Percentiles rank a stretch among this genome's conserved stretches.
phyloP scores from a whole-genome alignment of 331 rosid genomes.

The Dryas integrifolia region DNA sequence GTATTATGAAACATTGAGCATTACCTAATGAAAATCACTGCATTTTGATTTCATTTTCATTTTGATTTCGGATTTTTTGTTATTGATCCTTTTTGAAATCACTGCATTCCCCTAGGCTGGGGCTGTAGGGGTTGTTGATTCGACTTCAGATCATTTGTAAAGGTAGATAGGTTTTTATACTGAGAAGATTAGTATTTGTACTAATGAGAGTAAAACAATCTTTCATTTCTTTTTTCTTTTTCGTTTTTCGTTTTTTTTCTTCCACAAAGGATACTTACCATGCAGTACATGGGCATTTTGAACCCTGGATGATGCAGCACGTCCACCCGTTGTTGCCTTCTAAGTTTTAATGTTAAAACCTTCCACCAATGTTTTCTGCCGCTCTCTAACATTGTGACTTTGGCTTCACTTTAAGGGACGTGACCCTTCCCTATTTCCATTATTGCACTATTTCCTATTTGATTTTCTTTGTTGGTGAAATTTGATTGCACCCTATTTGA shows the following conservation, averaged over 20 bases:
- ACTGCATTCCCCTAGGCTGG: neutral
- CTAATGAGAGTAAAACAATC: neutral
- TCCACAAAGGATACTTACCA: no score
- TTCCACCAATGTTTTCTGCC: neutral
- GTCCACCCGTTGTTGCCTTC: no score
- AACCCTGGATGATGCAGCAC: no score
- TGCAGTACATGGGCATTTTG: no score
- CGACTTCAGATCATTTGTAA: neutral
- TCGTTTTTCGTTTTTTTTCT: neutral
- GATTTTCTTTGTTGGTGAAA: no score
- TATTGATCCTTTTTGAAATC: neutral
- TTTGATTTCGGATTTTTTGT: neutral
- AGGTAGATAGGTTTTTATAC: neutral
- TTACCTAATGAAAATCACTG: neutral
- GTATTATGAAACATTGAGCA: neutral
- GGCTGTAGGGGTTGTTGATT: neutral
- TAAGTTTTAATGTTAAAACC: neutral
- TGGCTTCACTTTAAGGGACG: neutral
- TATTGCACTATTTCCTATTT: neutral
- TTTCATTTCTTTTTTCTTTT: neutral
- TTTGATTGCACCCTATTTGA: neutral
- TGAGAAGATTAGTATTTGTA: neutral
- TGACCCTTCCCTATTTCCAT: neutral
- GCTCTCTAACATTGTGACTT: neutral
- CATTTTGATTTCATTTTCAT: no score